Conservation (phyloP, 805 yeast genomes). For the Lipomyces mesembrius region DNA sequence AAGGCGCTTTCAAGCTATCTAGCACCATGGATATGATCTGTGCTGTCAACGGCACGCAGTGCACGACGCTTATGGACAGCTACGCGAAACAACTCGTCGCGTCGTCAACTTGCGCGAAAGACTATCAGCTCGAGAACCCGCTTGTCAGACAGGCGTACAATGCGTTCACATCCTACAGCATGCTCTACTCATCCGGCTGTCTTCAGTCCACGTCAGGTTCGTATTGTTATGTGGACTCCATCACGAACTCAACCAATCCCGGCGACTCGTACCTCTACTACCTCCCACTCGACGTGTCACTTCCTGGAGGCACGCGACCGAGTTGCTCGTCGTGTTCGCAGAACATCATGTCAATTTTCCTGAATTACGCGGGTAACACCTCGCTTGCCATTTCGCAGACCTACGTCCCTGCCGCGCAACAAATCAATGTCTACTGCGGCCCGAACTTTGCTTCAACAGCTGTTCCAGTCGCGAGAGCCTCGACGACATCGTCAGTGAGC, state of each 20-base stretch:
- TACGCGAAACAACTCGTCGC: slow-evolving; percentile 33
- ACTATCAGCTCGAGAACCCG: slow-evolving; percentile 40
- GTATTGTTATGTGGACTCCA: slow-evolving; percentile 44
- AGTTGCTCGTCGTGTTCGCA: slow-evolving; percentile 41
- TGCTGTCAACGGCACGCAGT: slow-evolving; percentile 37
- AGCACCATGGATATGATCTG: slow-evolving; percentile 41
- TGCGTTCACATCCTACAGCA: slow-evolving; percentile 40
- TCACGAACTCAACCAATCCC: slow-evolving; percentile 32
- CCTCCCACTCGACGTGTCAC: slow-evolving; percentile 42
- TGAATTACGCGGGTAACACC: slow-evolving; percentile 37
- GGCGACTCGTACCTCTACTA: slow-evolving; percentile 43
- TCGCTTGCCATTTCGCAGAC: slow-evolving; percentile 40
- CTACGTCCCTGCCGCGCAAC: slow-evolving; percentile 41
- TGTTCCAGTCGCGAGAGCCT: slow-evolving; percentile 4
- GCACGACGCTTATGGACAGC: slow-evolving; percentile 38
- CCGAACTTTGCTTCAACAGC: slow-evolving; percentile 20
- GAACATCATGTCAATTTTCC: slow-evolving; percentile 40
- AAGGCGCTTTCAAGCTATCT: slow-evolving; percentile 40
- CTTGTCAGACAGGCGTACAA: slow-evolving; percentile 42
- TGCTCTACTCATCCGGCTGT: slow-evolving; percentile 43
- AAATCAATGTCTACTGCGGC: slow-evolving; percentile 38
- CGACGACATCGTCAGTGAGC: slow-evolving; percentile 17
- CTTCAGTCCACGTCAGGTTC: slow-evolving; percentile 29
- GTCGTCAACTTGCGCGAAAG: slow-evolving; percentile 36
- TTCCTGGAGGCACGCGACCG: slow-evolving; percentile 38